These are phyloP conservation scores for Mycena indigotica DNA, from an alignment of 768 basidiomycete genomes.

Conservation along the genomic window DNA sequence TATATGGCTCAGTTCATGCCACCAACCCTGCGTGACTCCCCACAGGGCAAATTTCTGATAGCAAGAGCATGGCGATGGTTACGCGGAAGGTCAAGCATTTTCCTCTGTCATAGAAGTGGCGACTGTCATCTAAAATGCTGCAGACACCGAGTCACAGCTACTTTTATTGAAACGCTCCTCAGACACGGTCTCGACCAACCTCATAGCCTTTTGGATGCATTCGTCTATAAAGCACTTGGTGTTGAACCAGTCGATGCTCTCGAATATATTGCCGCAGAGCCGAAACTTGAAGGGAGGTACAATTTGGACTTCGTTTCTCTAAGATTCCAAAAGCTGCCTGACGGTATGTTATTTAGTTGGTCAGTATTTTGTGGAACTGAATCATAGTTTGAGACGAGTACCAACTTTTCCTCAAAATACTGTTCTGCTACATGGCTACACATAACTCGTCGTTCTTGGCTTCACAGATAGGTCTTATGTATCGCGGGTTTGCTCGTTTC, in stretches of 20 bases:
- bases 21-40: not conserved
- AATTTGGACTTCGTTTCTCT: not conserved
- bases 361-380: not conserved
- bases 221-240: not conserved
- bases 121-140: not conserved
- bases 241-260: not conserved
- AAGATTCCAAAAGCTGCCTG: not conserved
- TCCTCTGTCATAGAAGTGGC: not conserved
- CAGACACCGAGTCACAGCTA: constrained; percentile 6
- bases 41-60: not conserved
- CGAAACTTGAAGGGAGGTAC: not conserved
- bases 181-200: not conserved
- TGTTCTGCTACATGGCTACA: not conserved
- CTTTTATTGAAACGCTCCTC: not conserved
- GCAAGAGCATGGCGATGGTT: constrained; percentile 16
- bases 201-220: not conserved
- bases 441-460: not conserved
- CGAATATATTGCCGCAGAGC: not conserved
- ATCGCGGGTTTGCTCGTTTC: not conserved
- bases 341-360: not conserved
- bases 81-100: constrained; percentile 13
- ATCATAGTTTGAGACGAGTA: not conserved
- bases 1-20: constrained; percentile 11
- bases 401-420: not conserved
- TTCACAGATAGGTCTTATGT: not conserved